Evolutionary conservation across 1,284 basidiomycete genomes (phyloP), one percentile per base, ranked within the genome.

Genomic region (Fomitiporia mediterranea): DNA sequence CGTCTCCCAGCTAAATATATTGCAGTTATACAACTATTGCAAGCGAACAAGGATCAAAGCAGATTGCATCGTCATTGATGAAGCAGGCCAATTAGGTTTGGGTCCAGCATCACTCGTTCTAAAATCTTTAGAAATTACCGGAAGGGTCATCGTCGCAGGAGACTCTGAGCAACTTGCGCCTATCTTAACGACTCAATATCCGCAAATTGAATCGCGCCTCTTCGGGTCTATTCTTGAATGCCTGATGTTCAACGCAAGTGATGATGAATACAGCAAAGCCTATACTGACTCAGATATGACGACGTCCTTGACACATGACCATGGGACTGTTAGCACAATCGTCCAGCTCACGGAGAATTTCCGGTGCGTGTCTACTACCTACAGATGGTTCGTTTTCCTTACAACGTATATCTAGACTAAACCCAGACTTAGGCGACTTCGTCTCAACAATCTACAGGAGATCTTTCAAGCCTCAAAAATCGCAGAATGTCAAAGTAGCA

Each of bases 281-380:
- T 15, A 21, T 19, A 15, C 39, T 6, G 47, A 48, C 15, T 17
- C 34, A n/a, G 35, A 37, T 4, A 25, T 44, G n/a, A 21, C 37
- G 11, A 23, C 53, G n/a, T 56, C 50, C 8, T 32, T 43, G 40
- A 7, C 17, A 23, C 32, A 38, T 27, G 53, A 40, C 19, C 27
- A 40, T 4, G 53, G 53, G n/a, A 37, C 56, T 38, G 39, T 50
- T 52, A 68, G 67, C 4, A 74, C 73, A 5, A 66, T 78, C 15
- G 71, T 79, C 2, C 77, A 79, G 59, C 62, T 79, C 35, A 75
- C 73, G 0, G 77, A 79, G 57, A 78, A 78, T 53, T 79, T 78
- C 61, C 67, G 75, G 74, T 74, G 48, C 52, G 38, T 3, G 1
- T 44, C 32, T 25, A 13, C 39, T n/a, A 21, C 28, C 5, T 27